Conservation (phyloP, 2,329 filamentous ascomycete species). For the Calonectria henricotiae region DNA sequence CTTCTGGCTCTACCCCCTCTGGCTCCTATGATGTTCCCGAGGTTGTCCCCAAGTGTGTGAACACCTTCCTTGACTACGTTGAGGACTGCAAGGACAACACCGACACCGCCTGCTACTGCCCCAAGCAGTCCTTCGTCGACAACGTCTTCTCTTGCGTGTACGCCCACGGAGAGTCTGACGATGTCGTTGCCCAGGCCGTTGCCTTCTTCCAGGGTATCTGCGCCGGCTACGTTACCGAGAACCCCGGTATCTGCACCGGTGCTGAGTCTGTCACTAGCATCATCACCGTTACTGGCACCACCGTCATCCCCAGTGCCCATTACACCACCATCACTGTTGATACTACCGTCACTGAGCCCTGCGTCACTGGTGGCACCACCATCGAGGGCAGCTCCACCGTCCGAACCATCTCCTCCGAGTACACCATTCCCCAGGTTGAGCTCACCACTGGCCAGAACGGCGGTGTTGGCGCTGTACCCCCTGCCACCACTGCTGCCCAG, state of each 20-base stretch:
- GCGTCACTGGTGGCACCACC: conserved; percentile 66
- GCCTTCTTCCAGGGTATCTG: conserved; percentile 94
- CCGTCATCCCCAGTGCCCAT: conserved; percentile 66
- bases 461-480: conserved; percentile 47
- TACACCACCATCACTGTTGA: conserved; percentile 69
- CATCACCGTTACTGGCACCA: conserved; percentile 69
- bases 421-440: conserved; percentile 70
- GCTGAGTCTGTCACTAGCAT: conserved; percentile 77
- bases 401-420: conserved; percentile 66
- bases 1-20: conserved; percentile 54
- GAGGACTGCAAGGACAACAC: conserved; percentile 85
- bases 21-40: conserved; percentile 65
- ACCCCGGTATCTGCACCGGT: conserved; percentile 89
- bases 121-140: conserved; percentile 81
- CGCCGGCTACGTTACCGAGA: conserved; percentile 79
- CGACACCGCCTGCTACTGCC: conserved; percentile 90
- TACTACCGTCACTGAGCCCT: conserved; percentile 67
- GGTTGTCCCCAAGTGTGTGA: conserved; percentile 89
- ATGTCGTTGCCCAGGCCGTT: conserved; percentile 80
- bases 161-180: conserved; percentile 79
- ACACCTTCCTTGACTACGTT: conserved; percentile 86
- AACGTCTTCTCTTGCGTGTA: conserved; percentile 87
- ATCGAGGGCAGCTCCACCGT: conserved; percentile 65
- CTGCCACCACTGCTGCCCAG: conserved; percentile 59
- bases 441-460: conserved; percentile 61